These are phyloP conservation scores for Micromonas pusilla DNA, from an alignment of 139 green algal genomes.

Conservation along the genomic window DNA sequence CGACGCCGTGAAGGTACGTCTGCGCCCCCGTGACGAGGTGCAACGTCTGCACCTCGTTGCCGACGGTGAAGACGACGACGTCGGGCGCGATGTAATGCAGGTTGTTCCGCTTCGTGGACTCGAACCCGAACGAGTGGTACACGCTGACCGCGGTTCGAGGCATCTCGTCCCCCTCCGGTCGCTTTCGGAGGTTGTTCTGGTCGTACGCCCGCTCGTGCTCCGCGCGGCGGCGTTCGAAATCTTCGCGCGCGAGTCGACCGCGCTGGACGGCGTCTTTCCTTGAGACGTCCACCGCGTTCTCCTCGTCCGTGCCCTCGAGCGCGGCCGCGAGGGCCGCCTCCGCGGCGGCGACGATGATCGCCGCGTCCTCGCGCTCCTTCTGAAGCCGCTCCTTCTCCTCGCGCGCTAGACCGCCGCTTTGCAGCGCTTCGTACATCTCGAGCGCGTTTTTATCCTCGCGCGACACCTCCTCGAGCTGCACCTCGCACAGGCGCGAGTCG, in stretches of 20 bases:
- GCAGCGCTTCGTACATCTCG: too few relatives aligned
- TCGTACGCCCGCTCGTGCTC: background rate
- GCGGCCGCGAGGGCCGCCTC: too few relatives aligned
- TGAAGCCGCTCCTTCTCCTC: too few relatives aligned
- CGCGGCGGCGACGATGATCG: too few relatives aligned
- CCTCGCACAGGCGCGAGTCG: too few relatives aligned
- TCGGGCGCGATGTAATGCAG: conserved; percentile 50
- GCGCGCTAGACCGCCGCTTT: too few relatives aligned
- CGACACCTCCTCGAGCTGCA: too few relatives aligned
- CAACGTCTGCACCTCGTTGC: conserved; percentile 48
- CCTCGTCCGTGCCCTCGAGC: conserved; percentile 10
- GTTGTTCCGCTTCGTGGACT: conserved; percentile 52
- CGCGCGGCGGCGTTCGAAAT: background rate
- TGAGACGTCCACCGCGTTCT: too few relatives aligned
- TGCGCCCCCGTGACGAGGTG: conserved; percentile 37
- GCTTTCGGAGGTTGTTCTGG: conserved; percentile 18
- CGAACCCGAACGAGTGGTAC: conserved; percentile 37
- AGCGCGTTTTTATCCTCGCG: too few relatives aligned
- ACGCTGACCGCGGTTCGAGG: background rate
- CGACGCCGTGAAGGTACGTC: conserved; percentile 14
- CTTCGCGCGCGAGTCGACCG: background rate
- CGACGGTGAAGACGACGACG: conserved; percentile 44
- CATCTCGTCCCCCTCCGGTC: background rate
- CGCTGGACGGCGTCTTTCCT: too few relatives aligned
- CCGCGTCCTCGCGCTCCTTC: too few relatives aligned